Evolutionary conservation across 768 basidiomycete species (phyloP).

Genomic region (Podaxis sp.): DNA sequence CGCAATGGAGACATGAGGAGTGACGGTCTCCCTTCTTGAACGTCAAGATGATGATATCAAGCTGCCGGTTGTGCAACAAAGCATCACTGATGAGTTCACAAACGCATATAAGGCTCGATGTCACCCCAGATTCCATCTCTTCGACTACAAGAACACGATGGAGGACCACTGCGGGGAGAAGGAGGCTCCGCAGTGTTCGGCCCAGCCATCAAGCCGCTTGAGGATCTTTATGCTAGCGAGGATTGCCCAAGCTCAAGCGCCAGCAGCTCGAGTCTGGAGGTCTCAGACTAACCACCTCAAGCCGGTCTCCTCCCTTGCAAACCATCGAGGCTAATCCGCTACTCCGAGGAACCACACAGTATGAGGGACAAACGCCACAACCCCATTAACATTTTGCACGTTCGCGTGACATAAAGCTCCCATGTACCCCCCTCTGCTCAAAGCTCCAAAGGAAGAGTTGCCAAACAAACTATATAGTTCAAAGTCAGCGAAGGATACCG

Average conservation of each 20-base stretch:
- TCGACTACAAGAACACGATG: conserved; percentile 1
- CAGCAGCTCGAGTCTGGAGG: too few species aligned
- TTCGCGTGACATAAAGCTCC: background rate
- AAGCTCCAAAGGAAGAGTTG: background rate
- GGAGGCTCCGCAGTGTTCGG: background rate
- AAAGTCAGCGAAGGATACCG: conserved; percentile 7
- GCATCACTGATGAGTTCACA: background rate
- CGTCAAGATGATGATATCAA: background rate
- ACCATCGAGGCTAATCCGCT: too few species aligned
- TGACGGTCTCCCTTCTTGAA: background rate
- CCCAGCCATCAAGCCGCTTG: background rate
- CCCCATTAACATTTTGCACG: too few species aligned
- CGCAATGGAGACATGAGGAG: background rate
- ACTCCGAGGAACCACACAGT: too few species aligned
- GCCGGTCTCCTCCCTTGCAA: too few species aligned
- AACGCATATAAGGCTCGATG: background rate
- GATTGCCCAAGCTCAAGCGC: background rate
- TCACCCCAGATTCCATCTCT: background rate
- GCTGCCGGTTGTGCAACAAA: background rate
- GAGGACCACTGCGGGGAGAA: conserved; percentile 11
- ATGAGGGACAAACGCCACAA: background rate
- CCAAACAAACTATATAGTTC: conserved; percentile 5
- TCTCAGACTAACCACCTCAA: too few species aligned
- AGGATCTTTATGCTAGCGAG: background rate
- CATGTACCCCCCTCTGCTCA: background rate